Evolutionary conservation across 2,329 filamentous ascomycete genomes (phyloP).

Genomic region (Penicillium sp.): DNA sequence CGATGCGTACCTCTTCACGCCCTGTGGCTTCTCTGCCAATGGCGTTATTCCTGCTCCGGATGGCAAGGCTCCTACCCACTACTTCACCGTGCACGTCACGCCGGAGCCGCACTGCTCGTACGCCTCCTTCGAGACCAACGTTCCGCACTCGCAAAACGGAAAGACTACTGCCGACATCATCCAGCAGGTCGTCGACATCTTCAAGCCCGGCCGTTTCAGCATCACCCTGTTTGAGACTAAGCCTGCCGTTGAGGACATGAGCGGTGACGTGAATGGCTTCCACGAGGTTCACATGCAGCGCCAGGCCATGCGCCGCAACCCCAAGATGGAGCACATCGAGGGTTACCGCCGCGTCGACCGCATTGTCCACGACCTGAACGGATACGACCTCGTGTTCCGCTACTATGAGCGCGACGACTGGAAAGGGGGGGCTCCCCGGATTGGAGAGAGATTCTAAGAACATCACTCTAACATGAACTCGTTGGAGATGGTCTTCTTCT

Average conservation of each 20-base stretch:
- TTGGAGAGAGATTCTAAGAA: conserved; percentile 55
- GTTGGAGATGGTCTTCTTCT: not conserved
- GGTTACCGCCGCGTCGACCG: conserved; percentile 90
- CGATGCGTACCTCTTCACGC: conserved; percentile 94
- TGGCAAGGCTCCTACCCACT: conserved; percentile 67
- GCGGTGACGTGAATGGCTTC: conserved; percentile 32
- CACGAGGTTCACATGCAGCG: conserved; percentile 45
- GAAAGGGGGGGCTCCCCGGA: conserved; percentile 64
- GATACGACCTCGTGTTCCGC: conserved; percentile 93
- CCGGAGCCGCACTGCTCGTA: conserved; percentile 97
- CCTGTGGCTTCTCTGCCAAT: conserved; percentile 96
- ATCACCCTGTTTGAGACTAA: conserved; percentile 96
- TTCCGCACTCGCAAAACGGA: conserved; percentile 83
- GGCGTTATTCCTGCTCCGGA: conserved; percentile 83
- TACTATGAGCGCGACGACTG: conserved; percentile 93
- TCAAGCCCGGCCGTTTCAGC: conserved; percentile 96
- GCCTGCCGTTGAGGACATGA: conserved; percentile 47
- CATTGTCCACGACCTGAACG: conserved; percentile 96
- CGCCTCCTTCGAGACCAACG: conserved; percentile 97
- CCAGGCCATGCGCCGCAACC: conserved; percentile 46
- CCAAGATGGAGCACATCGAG: conserved; percentile 72
- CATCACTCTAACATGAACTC: not conserved
- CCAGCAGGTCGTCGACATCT: conserved; percentile 91
- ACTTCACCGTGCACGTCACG: conserved; percentile 98
- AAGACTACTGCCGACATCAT: conserved; percentile 88